These are phyloP conservation scores for Elongisporangium anandrum DNA, from an alignment of 352 stramenopile genomes.

Conservation along the genomic window DNA sequence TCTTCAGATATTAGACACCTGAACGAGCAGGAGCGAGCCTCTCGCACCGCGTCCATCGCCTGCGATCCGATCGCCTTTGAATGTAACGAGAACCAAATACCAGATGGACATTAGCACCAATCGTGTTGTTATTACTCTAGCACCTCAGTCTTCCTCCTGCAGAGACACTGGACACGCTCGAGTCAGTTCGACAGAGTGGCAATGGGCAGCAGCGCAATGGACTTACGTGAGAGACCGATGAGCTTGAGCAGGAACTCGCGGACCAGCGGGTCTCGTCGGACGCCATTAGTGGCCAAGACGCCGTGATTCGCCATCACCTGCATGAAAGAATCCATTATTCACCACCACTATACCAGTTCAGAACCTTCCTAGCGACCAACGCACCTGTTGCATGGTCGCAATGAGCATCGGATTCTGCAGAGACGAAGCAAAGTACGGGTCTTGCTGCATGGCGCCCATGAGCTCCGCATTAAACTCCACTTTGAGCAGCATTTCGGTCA, in stretches of 20 bases:
- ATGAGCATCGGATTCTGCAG: constrained; percentile 51
- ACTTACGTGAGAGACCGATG: constrained; percentile 54
- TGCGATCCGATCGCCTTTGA: constrained; percentile 5
- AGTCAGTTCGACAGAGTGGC: neutral
- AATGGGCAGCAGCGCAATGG: neutral
- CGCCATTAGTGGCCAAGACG: neutral
- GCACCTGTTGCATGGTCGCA: constrained; percentile 56
- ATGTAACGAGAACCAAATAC: constrained; percentile 14
- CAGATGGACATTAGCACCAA: constrained; percentile 1
- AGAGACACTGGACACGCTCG: neutral
- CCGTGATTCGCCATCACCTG: constrained; percentile 57
- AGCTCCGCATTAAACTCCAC: constrained; percentile 43
- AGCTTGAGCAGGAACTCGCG: constrained; percentile 63
- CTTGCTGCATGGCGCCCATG: constrained; percentile 56
- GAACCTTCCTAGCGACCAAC: neutral
- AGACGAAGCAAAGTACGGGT: constrained; percentile 49
- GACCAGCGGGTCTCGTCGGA: constrained; percentile 18
- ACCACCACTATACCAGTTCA: neutral
- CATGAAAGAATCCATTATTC: constrained; percentile 2
- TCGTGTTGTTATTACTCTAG: neutral
- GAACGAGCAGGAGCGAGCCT: neutral
- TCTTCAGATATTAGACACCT: constrained; percentile 86
- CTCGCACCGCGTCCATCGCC: neutral
- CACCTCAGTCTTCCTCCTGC: neutral
- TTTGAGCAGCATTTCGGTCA: constrained; percentile 36